phyloP scores from a whole-genome alignment of 192 early-diverging fungal genomes.

The Linnemannia hyalina region DNA sequence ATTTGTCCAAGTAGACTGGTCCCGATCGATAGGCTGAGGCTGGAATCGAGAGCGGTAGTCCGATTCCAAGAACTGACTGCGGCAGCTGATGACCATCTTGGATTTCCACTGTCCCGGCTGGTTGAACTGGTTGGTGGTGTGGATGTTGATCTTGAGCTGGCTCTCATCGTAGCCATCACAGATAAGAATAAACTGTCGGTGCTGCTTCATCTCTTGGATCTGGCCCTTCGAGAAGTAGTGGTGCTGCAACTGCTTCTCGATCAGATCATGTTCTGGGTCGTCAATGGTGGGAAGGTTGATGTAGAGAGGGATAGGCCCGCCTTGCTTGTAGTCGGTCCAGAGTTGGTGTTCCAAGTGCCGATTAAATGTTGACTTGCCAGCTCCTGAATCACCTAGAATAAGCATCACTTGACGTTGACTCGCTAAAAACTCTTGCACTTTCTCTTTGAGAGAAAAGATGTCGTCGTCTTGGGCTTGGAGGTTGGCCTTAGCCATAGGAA shows the following conservation, averaged over 20 bases:
- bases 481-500: background rate
- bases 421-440: background rate
- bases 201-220: background rate
- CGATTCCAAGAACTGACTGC: background rate
- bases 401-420: background rate
- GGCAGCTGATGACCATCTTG: background rate
- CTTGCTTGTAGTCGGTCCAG: background rate
- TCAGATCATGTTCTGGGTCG: background rate
- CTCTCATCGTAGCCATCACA: conserved; percentile 7
- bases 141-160: background rate
- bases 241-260: background rate
- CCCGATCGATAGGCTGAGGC: background rate
- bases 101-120: background rate
- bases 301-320: background rate
- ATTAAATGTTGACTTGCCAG: background rate
- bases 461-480: background rate
- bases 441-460: background rate
- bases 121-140: too few relatives aligned
- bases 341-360: background rate
- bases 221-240: background rate
- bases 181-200: background rate
- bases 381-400: background rate
- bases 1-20: background rate
- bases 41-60: background rate
- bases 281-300: background rate